Evolutionary conservation across 495 filamentous ascomycete genomes (phyloP).

Genomic region (Pseudotulostoma volvatum): DNA sequence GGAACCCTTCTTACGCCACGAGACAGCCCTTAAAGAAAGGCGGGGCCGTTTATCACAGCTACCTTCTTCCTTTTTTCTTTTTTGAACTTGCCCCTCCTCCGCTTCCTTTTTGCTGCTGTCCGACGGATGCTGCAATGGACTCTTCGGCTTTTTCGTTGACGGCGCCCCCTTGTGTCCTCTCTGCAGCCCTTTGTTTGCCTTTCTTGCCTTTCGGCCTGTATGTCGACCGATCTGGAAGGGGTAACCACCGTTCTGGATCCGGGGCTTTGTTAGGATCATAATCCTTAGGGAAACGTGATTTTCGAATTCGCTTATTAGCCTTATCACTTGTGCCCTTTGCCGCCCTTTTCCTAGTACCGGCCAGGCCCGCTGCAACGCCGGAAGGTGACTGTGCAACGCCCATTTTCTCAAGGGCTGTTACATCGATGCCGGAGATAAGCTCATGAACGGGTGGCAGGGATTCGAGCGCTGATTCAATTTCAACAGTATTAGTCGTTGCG

Average conservation of each 20-base stretch:
- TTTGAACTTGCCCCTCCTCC: conserved; percentile 35
- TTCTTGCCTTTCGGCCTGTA: conserved; percentile 86
- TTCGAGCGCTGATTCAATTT: conserved; percentile 41
- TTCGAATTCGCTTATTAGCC: conserved; percentile 47
- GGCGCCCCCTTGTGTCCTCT: conserved; percentile 71
- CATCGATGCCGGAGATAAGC: conserved; percentile 50
- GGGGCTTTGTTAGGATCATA: conserved; percentile 57
- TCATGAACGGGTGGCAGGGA: conserved; percentile 47
- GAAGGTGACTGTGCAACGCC: conserved; percentile 52
- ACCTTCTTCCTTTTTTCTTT: conserved; percentile 62
- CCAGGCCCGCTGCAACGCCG: conserved; percentile 18
- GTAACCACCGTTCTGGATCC: conserved; percentile 87
- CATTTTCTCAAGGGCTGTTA: conserved; percentile 50
- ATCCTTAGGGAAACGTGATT: conserved; percentile 59
- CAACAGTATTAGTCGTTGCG: conserved; percentile 46
- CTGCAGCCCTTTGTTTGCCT: conserved; percentile 63
- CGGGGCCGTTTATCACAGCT: too few species aligned
- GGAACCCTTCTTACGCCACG: too few species aligned
- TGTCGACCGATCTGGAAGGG: conserved; percentile 68
- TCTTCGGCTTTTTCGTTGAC: conserved; percentile 54
- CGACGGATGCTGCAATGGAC: conserved; percentile 35
- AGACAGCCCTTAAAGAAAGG: too few species aligned
- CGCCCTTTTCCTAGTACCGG: conserved; percentile 39
- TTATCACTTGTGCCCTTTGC: conserved; percentile 31
- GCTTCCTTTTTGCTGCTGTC: conserved; percentile 23